Evolutionary conservation across 345 rosid species (phyloP).

Genomic region (Durio zibethinus): DNA sequence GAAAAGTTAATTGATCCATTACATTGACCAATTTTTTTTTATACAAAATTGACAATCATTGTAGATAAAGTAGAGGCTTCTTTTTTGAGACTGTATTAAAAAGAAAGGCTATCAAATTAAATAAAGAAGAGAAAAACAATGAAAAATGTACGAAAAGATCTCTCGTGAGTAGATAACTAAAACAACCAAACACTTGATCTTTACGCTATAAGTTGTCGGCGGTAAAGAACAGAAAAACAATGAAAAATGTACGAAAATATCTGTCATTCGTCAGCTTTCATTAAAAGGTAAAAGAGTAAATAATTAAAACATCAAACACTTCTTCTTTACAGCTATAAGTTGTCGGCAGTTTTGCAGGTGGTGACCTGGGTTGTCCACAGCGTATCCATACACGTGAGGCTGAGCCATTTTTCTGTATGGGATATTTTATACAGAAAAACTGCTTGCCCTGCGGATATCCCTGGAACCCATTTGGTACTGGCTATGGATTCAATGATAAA

Average conservation of each 20-base stretch:
- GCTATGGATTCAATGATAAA: not conserved
- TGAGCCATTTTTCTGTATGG: not conserved
- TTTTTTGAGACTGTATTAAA: not conserved
- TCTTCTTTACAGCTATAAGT: not conserved
- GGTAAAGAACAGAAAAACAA: not conserved
- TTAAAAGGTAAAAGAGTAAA: not conserved
- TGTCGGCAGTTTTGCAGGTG: slow-evolving; percentile 8
- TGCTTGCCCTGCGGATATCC: not conserved
- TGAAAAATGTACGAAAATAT: not conserved
- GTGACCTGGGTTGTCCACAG: not conserved
- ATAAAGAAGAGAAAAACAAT: not conserved
- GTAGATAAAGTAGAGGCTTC: not conserved
- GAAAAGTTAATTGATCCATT: not conserved
- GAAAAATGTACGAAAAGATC: not conserved
- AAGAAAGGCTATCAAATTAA: not conserved
- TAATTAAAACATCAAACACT: not conserved
- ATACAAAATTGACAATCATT: too few species aligned
- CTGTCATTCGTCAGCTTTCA: not conserved
- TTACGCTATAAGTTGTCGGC: not conserved
- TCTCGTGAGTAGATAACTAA: too few species aligned
- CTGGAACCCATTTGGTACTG: not conserved
- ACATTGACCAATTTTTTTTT: not conserved
- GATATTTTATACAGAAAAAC: not conserved
- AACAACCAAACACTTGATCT: not conserved
- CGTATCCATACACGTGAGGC: not conserved